Percentiles rank a stretch among this genome's conserved stretches.
Evolutionary conservation across 139 green algal genomes (phyloP).

Genomic region (Limnomonas spitsbergensis): DNA sequence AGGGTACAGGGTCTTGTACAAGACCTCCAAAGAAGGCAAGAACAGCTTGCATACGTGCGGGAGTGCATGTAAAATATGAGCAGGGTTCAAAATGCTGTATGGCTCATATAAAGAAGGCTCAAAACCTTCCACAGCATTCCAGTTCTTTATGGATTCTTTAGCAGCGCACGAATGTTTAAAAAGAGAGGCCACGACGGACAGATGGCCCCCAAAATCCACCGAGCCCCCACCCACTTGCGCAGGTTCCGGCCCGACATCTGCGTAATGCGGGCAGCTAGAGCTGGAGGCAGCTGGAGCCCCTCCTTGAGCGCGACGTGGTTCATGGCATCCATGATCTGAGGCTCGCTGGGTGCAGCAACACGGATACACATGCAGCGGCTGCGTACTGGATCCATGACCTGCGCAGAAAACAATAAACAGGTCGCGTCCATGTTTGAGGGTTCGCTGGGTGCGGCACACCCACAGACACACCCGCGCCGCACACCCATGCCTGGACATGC

Average conservation of each 20-base stretch:
- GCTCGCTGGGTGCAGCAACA: conserved; percentile 70
- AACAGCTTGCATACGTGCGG: no score
- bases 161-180: no score
- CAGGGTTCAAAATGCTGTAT: no score
- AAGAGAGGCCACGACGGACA: no score
- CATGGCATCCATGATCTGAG: conserved; percentile 65
- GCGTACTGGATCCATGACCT: conserved; percentile 91
- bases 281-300: conserved; percentile 60
- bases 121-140: no score
- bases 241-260: conserved; percentile 72
- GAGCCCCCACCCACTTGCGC: conserved; percentile 43
- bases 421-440: not conserved
- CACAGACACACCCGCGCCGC: not conserved
- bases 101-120: no score
- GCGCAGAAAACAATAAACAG: not conserved
- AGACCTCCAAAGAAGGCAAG: no score
- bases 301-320: conserved; percentile 72
- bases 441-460: not conserved
- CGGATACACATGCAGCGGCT: conserved; percentile 89
- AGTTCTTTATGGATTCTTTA: no score
- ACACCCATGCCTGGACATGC: not conserved
- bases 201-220: no score
- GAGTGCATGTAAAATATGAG: no score
- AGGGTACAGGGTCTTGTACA: no score
- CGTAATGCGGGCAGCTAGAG: conserved; percentile 64